These are phyloP conservation scores for Botrytis medusae DNA, from an alignment of 2,329 filamentous ascomycete species.

Conservation along the genomic window DNA sequence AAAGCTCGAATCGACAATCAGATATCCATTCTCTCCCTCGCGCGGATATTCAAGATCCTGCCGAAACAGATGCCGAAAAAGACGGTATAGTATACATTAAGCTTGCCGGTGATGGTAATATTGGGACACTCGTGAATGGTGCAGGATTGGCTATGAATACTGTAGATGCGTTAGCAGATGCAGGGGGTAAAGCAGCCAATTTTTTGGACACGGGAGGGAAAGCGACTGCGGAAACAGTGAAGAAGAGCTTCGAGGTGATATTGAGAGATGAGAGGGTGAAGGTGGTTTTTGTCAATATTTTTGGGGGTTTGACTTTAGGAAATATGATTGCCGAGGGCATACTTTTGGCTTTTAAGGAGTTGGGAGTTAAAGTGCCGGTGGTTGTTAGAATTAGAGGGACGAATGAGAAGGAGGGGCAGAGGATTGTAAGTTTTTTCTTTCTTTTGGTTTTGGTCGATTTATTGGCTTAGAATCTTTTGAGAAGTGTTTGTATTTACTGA, in stretches of 20 bases:
- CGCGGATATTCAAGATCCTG: constrained; percentile 49
- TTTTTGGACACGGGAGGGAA: constrained; percentile 91
- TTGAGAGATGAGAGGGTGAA: constrained; percentile 69
- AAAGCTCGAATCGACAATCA: constrained; percentile 59
- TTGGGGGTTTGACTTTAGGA: constrained; percentile 60
- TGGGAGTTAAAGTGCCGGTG: constrained; percentile 66
- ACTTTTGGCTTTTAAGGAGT: constrained; percentile 68
- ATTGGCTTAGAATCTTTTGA: background rate
- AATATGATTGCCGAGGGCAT: constrained; percentile 81
- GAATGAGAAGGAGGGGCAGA: constrained; percentile 68
- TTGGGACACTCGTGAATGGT: constrained; percentile 85
- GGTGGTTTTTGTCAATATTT: constrained; percentile 72
- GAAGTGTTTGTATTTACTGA: background rate
- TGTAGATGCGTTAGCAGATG: constrained; percentile 70
- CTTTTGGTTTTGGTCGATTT: background rate
- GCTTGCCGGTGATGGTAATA: constrained; percentile 55
- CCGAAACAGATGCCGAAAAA: constrained; percentile 62
- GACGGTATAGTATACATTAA: constrained; percentile 79
- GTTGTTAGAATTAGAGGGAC: constrained; percentile 77
- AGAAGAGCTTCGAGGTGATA: constrained; percentile 72
- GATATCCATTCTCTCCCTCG: constrained; percentile 60
- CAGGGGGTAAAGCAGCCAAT: constrained; percentile 71
- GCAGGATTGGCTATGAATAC: constrained; percentile 92
- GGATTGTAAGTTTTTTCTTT: constrained; percentile 49
- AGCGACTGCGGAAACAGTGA: constrained; percentile 78